These are phyloP conservation scores for Massarina eburnea DNA, from an alignment of 2,329 filamentous ascomycete genomes.

Conservation along the genomic window DNA sequence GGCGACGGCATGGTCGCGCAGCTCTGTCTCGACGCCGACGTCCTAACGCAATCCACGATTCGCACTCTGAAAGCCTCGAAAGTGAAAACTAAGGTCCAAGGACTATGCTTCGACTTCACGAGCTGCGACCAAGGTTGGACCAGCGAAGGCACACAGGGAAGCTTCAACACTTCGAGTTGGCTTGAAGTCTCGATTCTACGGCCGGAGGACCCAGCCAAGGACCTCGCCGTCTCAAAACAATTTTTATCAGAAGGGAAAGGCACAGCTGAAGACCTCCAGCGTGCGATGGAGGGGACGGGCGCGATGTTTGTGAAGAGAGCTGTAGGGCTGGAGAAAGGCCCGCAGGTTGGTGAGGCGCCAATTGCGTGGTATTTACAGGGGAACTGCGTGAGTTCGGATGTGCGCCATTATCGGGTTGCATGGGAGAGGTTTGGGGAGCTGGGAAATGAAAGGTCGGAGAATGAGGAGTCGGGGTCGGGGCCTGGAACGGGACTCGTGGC, in stretches of 20 bases:
- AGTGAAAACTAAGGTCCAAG: constrained; percentile 21
- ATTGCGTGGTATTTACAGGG: constrained; percentile 38
- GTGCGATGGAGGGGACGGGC: constrained; percentile 7
- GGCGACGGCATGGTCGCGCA: constrained; percentile 5
- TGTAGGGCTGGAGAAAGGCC: constrained; percentile 16
- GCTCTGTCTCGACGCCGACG: constrained; percentile 17
- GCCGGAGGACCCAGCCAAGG: background rate
- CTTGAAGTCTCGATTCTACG: constrained; percentile 35
- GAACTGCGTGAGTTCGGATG: constrained; percentile 25
- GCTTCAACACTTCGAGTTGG: constrained; percentile 36
- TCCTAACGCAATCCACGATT: constrained; percentile 13
- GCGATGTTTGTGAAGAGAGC: constrained; percentile 24
- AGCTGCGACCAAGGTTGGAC: constrained; percentile 40
- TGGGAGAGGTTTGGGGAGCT: constrained; percentile 18
- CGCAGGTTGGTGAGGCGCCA: constrained; percentile 25
- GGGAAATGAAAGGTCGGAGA: constrained; percentile 27
- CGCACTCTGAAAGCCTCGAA: constrained; percentile 4
- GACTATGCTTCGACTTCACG: constrained; percentile 24
- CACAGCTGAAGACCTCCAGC: constrained; percentile 11
- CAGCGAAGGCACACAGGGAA: constrained; percentile 23
- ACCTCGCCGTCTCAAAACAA: background rate
- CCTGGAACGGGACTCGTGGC: constrained; percentile 30
- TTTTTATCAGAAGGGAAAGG: background rate
- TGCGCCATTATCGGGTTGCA: constrained; percentile 16
- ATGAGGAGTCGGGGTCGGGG: no score